phyloP scores from a whole-genome alignment of 2,329 filamentous ascomycete species.

The Endoconidiophora polonica region DNA sequence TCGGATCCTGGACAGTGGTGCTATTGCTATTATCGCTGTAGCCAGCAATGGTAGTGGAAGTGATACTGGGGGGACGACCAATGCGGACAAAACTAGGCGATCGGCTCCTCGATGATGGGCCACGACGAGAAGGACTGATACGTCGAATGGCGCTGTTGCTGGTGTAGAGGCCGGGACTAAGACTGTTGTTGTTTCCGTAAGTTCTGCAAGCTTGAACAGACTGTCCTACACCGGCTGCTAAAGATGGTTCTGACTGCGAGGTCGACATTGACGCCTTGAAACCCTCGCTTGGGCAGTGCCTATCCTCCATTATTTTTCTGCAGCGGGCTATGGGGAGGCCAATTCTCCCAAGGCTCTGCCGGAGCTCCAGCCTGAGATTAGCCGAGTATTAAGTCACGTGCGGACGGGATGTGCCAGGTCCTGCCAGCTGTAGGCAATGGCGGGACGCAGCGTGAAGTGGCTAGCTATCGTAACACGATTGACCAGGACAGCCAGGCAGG shows the following conservation, averaged over 20 bases:
- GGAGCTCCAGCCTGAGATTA: conserved; percentile 13
- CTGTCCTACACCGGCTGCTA: conserved; percentile 6
- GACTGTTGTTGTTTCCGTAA: conserved; percentile 7
- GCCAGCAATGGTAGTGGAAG: not conserved
- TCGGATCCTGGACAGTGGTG: not conserved
- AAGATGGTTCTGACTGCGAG: conserved; percentile 8
- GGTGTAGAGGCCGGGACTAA: conserved; percentile 10
- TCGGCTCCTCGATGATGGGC: conserved; percentile 10
- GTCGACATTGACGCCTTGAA: conserved; percentile 13
- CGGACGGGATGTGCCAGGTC: not conserved
- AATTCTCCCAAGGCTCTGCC: conserved; percentile 12
- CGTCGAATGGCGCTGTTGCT: conserved; percentile 4
- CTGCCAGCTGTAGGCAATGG: conserved; percentile 1
- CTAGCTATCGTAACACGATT: not conserved
- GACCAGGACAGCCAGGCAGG: not conserved
- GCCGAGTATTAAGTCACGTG: conserved; percentile 11
- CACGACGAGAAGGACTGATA: conserved; percentile 6
- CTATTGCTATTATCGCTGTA: not conserved
- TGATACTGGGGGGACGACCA: not conserved
- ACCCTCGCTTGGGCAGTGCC: conserved; percentile 10
- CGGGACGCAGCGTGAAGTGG: not conserved
- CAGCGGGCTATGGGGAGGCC: conserved; percentile 10
- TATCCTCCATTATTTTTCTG: conserved; percentile 13
- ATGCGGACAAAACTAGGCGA: conserved; percentile 10
- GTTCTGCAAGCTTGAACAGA: conserved; percentile 7